phyloP scores from a whole-genome alignment of 108 stramenopile genomes.

The Nitzschia sp. region DNA sequence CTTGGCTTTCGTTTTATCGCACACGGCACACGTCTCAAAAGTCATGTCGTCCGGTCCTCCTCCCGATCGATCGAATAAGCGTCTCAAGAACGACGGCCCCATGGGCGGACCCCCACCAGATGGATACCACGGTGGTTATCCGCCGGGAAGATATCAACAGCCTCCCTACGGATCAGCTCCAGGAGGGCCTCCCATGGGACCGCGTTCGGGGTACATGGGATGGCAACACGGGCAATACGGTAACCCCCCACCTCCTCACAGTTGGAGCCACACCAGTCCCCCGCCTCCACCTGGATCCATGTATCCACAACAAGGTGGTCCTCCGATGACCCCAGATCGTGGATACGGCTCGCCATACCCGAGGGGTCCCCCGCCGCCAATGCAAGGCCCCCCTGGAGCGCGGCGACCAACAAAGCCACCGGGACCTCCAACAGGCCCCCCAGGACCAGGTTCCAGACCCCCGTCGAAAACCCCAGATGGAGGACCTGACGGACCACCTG shows the following conservation, averaged over 20 bases:
- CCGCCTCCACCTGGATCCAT: constrained; percentile 35
- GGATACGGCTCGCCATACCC: constrained; percentile 29
- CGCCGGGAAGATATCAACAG: constrained; percentile 32
- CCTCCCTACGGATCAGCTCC: constrained; percentile 31
- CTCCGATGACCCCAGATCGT: constrained; percentile 41
- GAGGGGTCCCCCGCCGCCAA: constrained; percentile 28
- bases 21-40: too few relatives aligned
- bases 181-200: constrained; percentile 35
- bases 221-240: constrained; percentile 33
- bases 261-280: constrained; percentile 27
- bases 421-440: not conserved
- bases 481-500: constrained; percentile 11
- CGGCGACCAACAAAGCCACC: constrained; percentile 14
- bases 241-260: constrained; percentile 27
- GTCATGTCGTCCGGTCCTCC: constrained; percentile 13
- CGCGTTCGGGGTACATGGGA: constrained; percentile 24
- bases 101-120: constrained; percentile 39
- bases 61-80: constrained; percentile 28
- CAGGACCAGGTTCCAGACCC: constrained; percentile 5
- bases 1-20: too few relatives aligned
- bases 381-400: constrained; percentile 13
- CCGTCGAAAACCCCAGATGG: constrained; percentile 21
- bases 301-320: constrained; percentile 32
- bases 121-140: constrained; percentile 33
- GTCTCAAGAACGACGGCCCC: constrained; percentile 30